These are phyloP conservation scores for Lentinula detonsa DNA, from an alignment of 768 basidiomycete genomes.

Conservation along the genomic window DNA sequence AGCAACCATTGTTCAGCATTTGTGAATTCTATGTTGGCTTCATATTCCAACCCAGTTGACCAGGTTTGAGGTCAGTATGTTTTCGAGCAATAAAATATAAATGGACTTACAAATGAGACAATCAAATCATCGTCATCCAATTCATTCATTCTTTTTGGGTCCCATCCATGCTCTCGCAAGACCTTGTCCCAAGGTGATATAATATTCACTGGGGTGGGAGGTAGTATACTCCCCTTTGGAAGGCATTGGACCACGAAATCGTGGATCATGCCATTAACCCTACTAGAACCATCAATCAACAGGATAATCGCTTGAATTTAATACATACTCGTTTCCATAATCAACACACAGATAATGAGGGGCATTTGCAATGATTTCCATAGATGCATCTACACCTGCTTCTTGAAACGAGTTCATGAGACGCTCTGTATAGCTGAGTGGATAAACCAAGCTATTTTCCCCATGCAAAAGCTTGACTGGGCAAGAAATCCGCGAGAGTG, in stretches of 20 bases:
- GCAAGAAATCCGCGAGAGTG: conserved; percentile 13
- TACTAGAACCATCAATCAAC: neutral
- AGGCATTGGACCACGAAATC: neutral
- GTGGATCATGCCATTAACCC: neutral
- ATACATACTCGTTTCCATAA: conserved; percentile 10
- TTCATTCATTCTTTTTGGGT: neutral
- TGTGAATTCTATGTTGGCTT: too few relatives aligned
- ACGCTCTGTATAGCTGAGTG: conserved; percentile 9
- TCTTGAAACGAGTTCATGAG: conserved; percentile 14
- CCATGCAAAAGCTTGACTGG: conserved; percentile 18
- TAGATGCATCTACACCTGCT: conserved; percentile 12
- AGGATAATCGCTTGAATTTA: neutral
- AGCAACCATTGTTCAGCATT: too few relatives aligned
- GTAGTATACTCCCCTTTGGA: neutral
- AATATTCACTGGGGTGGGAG: neutral
- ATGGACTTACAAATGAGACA: neutral
- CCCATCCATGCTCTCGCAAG: neutral
- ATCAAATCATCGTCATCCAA: neutral
- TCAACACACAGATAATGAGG: conserved; percentile 16
- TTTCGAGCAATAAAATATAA: neutral
- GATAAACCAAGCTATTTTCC: conserved; percentile 17
- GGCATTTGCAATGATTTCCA: conserved; percentile 11
- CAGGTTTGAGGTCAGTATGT: too few relatives aligned
- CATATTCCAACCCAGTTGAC: too few relatives aligned
- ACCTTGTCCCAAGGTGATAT: neutral